Base-by-base conservation (phyloP, 192 early-diverging fungal genomes). In the Pilaira anomala region DNA sequence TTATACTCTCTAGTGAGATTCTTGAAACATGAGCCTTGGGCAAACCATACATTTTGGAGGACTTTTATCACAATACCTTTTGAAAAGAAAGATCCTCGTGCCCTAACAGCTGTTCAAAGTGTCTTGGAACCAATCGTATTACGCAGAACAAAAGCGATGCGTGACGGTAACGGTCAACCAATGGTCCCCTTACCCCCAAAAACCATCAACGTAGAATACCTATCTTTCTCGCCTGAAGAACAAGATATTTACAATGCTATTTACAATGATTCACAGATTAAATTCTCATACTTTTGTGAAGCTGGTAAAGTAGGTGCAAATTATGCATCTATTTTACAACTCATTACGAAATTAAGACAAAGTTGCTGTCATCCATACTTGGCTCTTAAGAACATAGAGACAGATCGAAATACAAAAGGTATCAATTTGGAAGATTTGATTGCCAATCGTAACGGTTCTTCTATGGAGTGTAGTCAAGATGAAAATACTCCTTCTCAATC, bases 111-210 rank as follows among this genome's bases (percentile, higher is more conserved):
- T 0, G 72, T 93, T 11, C 85, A 89, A 28, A 85, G 82, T 1
- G 77, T 94, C 0, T 78, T 93, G 76, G 91, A 90, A 58, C 79
- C 80, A 1, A 60, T 93, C 12, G 84, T 91, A 2, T 66, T 98
- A 36, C 88, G 96, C 0, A 82, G 96, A 24, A 98, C 95, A 46
- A 98, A 98, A 64, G 72, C 80, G 22, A 87, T 88, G 72, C 80
- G 78, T 8, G 73, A 88, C 49, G 77, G 68, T 46, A 77, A 89
- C n/a, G 92, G 93, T 5, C 78, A 88, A 50, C 85, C 86, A 8
- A 88, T 98, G 52, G 74, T 98, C 6, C 73, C 77, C 45, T 62
- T 98, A 48, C 95, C 94, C 13, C 72, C 81, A 19, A 87, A 85
- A 30, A 66, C 71, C 2, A 78, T 83, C 39, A 78, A 77, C 11